These are phyloP conservation scores for Rhytidhysteron rufulum DNA, from an alignment of 2,329 filamentous ascomycete genomes.

Conservation along the genomic window DNA sequence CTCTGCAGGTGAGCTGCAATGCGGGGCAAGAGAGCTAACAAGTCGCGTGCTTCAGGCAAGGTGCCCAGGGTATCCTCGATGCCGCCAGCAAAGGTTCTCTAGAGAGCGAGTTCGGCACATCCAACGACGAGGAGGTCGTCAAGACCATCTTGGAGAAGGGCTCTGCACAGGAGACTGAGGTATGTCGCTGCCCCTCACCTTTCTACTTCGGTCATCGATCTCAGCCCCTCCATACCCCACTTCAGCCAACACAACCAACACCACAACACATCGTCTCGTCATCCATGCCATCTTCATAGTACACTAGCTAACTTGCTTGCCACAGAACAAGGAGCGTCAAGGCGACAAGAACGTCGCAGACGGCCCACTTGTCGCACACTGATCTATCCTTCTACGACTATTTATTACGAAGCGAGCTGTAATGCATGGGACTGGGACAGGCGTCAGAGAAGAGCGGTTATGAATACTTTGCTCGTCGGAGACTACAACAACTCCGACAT, in stretches of 20 bases:
- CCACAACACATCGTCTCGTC: too few relatives aligned
- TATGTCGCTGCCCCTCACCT: conserved; percentile 31
- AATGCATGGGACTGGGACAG: not conserved
- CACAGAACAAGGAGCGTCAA: conserved; percentile 23
- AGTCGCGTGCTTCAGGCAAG: conserved; percentile 59
- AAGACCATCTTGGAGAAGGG: conserved; percentile 77
- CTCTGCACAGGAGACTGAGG: conserved; percentile 58
- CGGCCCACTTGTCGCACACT: conserved; percentile 18
- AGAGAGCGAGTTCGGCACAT: conserved; percentile 83
- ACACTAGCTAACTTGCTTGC: not conserved
- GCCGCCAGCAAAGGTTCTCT: conserved; percentile 69
- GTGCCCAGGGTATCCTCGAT: conserved; percentile 76
- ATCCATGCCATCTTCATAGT: too few relatives aligned
- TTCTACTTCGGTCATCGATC: not conserved
- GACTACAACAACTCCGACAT: not conserved
- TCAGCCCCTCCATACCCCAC: conserved; percentile 5
- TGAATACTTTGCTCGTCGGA: not conserved
- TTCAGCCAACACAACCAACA: not conserved
- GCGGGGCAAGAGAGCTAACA: not conserved
- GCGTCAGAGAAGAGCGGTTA: conserved; percentile 2
- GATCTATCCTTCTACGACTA: not conserved
- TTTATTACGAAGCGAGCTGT: not conserved
- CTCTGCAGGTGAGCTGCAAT: not conserved
- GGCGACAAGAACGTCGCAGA: conserved; percentile 30
- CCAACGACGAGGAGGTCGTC: conserved; percentile 75